Conservation (phyloP, 1,284 basidiomycete species). For the Tranzscheliella williamsii region DNA sequence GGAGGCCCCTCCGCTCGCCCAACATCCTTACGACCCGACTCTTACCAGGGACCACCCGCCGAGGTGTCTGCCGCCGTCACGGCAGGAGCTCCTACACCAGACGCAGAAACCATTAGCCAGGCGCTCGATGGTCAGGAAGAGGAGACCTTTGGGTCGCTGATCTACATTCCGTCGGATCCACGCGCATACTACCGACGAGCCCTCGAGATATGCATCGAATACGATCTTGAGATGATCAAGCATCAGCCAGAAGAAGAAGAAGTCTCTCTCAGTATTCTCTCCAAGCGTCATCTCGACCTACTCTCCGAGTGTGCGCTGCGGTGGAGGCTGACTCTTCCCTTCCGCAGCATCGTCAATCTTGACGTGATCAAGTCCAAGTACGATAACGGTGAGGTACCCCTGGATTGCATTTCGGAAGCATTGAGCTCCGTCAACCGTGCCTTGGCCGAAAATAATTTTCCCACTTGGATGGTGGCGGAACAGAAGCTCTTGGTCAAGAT, state of each 20-base stretch:
- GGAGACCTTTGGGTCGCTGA: conserved; percentile 64
- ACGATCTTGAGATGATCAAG: conserved; percentile 86
- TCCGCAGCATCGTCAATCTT: conserved; percentile 78
- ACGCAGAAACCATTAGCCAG: conserved; percentile 17
- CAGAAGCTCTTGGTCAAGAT: conserved; percentile 65
- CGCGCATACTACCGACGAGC: conserved; percentile 81
- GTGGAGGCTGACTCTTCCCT: conserved; percentile 83
- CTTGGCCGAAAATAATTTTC: conserved; percentile 67
- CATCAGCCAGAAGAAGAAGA: conserved; percentile 92
- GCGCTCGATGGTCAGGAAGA: conserved; percentile 35
- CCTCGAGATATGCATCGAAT: conserved; percentile 78
- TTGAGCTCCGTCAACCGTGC: conserved; percentile 74
- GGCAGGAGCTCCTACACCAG: conserved; percentile 7
- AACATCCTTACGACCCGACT: conserved; percentile 7
- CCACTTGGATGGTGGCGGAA: conserved; percentile 78
- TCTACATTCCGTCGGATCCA: conserved; percentile 87
- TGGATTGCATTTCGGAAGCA: conserved; percentile 87
- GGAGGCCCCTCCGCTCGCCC: conserved; percentile 12
- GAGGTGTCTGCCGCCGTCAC: conserved; percentile 7
- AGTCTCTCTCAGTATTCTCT: conserved; percentile 92
- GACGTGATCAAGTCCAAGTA: conserved; percentile 85
- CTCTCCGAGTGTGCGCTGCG: conserved; percentile 83
- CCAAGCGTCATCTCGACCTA: conserved; percentile 75
- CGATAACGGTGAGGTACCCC: conserved; percentile 84
- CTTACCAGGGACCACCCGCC: conserved; percentile 5